These are phyloP conservation scores for Chrysosporium queenslandicum DNA, from an alignment of 2,329 filamentous ascomycete species.

Conservation along the genomic window DNA sequence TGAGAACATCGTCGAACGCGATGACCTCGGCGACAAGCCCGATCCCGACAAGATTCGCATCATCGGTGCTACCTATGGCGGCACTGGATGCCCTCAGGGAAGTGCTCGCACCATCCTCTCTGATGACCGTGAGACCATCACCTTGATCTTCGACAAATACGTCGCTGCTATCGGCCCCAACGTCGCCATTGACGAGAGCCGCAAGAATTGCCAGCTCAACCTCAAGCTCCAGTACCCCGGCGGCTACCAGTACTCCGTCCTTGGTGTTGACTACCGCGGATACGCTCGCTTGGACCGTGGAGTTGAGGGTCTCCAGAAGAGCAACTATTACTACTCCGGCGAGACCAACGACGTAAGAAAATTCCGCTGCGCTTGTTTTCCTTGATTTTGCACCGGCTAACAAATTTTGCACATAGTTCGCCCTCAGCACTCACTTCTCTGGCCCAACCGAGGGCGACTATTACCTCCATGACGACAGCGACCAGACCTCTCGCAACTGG, in stretches of 20 bases:
- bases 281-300: slow-evolving; percentile 8
- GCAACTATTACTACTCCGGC: slow-evolving; percentile 16
- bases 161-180: slow-evolving; percentile 9
- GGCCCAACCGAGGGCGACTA: slow-evolving; percentile 38
- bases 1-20: slow-evolving; percentile 5
- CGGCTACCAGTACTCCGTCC: slow-evolving; percentile 14
- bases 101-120: slow-evolving; percentile 8
- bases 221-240: slow-evolving; percentile 14
- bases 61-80: slow-evolving; percentile 11
- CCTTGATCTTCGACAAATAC: slow-evolving; percentile 13
- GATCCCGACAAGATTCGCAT: slow-evolving; percentile 9
- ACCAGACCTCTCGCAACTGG: slow-evolving; percentile 41
- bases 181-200: slow-evolving; percentile 5
- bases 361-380: not conserved
- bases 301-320: slow-evolving; percentile 7
- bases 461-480: slow-evolving; percentile 38
- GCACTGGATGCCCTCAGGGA: slow-evolving; percentile 14
- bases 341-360: slow-evolving; percentile 14
- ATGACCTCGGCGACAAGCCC: not conserved
- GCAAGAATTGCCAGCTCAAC: slow-evolving; percentile 16
- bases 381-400: slow-evolving; percentile 1
- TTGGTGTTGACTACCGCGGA: slow-evolving; percentile 13
- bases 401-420: not conserved
- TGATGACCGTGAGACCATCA: slow-evolving; percentile 12
- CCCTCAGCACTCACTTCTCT: slow-evolving; percentile 28